Conservation (phyloP, 2,329 filamentous ascomycete genomes). For the Thermoascus crustaceus region DNA sequence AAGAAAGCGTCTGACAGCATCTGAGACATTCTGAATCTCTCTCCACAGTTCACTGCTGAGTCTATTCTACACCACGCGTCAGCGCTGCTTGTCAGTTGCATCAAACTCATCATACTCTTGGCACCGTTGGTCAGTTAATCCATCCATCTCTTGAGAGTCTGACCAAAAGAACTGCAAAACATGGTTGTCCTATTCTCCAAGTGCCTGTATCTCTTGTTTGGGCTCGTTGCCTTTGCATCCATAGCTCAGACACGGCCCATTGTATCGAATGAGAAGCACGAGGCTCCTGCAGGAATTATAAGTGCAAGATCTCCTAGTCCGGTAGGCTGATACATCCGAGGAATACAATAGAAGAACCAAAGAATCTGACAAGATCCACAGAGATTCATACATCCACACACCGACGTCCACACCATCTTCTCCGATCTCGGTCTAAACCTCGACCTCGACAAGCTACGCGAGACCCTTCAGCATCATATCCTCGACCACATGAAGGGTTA, state of each 20-base stretch:
- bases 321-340: neutral
- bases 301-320: neutral
- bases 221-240: neutral
- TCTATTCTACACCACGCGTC: no score
- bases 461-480: neutral
- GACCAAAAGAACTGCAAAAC: neutral
- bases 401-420: neutral
- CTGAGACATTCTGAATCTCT: no score
- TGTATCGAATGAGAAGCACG: neutral
- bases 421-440: neutral
- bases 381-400: neutral
- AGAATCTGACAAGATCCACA: no score
- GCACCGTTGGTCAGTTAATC: no score
- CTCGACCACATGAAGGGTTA: neutral
- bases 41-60: no score
- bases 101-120: no score
- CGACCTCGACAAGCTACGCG: neutral
- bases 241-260: neutral
- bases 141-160: neutral
- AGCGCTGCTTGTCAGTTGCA: no score
- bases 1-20: no score
- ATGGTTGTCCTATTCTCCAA: neutral
- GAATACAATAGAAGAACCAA: neutral
- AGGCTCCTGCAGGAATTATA: neutral
- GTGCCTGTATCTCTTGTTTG: neutral